Evolutionary conservation across 2,329 filamentous ascomycete species (phyloP).

Genomic region (Claviceps humidiphila): DNA sequence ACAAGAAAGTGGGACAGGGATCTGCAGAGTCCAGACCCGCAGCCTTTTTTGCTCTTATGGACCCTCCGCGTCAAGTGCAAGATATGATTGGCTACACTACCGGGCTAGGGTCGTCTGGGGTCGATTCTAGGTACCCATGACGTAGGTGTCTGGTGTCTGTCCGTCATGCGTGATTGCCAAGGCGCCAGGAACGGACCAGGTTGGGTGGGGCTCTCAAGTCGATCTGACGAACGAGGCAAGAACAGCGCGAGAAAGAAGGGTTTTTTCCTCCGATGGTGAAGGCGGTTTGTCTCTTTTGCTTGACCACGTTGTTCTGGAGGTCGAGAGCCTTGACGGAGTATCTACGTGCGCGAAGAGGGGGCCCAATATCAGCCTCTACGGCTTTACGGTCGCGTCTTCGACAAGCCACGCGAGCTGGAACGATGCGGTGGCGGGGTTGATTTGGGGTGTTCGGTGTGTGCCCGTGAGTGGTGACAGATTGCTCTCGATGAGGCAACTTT

Average conservation of each 20-base stretch:
- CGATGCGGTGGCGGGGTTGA: too few species aligned
- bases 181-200: slow-evolving; percentile 2
- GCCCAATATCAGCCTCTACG: too few species aligned
- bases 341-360: too few species aligned
- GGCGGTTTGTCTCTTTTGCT: too few species aligned
- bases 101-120: background rate
- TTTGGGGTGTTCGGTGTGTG: too few species aligned
- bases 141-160: slow-evolving; percentile 1
- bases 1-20: background rate
- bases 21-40: background rate
- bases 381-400: too few species aligned
- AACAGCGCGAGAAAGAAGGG: background rate
- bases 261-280: background rate
- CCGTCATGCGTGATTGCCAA: slow-evolving; percentile 2
- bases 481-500: too few species aligned
- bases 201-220: background rate
- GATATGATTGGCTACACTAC: slow-evolving; percentile 1
- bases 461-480: too few species aligned
- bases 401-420: too few species aligned
- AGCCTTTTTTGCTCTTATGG: background rate
- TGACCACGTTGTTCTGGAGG: too few species aligned
- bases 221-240: background rate
- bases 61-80: background rate
- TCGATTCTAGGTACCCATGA: slow-evolving; percentile 1
- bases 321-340: too few species aligned